Evolutionary conservation across 352 stramenopile genomes (phyloP).

Genomic region (Pythium guiyangense): DNA sequence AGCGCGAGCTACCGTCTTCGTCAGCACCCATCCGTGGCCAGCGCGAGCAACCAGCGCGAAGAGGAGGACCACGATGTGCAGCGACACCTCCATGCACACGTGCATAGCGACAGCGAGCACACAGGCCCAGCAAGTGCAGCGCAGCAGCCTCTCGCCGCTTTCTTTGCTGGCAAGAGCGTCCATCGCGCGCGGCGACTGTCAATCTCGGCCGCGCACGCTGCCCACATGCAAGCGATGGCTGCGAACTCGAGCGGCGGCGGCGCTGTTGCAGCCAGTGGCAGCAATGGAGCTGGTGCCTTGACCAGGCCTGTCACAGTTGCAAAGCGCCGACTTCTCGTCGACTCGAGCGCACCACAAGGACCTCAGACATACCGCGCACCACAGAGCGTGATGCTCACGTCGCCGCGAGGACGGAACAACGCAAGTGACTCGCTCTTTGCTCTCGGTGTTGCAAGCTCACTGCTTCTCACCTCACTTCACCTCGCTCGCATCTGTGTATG

Average conservation of each 20-base stretch:
- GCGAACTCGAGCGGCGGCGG: neutral
- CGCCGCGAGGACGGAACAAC: slow-evolving; percentile 17
- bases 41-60: slow-evolving; percentile 12
- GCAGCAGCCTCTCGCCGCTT: slow-evolving; percentile 17
- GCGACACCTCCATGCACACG: neutral
- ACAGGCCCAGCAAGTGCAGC: neutral
- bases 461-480: no score
- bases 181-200: slow-evolving; percentile 14
- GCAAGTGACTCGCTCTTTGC: neutral
- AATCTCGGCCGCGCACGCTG: slow-evolving; percentile 10
- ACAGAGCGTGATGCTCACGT: slow-evolving; percentile 4
- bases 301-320: neutral
- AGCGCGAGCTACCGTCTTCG: neutral
- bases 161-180: slow-evolving; percentile 17
- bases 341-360: neutral
- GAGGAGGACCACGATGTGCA: neutral
- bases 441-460: neutral
- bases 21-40: slow-evolving; percentile 8
- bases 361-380: slow-evolving; percentile 8
- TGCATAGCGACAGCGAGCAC: neutral
- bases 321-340: slow-evolving; percentile 19
- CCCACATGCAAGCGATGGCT: slow-evolving; percentile 15
- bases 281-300: neutral
- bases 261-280: neutral
- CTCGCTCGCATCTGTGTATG: no score